Percentiles rank a stretch among this genome's conserved stretches.
Conservation (phyloP, 257 asterid genomes). For the Jasminum sambac region DNA sequence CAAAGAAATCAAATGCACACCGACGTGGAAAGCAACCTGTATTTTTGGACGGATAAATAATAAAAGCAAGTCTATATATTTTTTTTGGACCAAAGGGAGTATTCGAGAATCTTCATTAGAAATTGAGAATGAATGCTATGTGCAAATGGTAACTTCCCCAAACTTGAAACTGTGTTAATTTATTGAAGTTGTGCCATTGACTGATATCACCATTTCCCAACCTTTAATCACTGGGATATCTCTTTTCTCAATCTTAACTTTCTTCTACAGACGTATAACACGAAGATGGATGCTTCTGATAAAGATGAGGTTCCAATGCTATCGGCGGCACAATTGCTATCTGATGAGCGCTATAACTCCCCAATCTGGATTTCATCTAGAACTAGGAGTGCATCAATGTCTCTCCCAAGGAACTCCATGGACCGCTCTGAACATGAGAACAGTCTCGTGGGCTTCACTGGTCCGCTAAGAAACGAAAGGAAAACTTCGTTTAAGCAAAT, state of each 20-base stretch:
- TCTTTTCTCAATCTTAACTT: background rate
- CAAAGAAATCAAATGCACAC: too few species aligned
- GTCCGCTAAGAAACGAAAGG: slow-evolving; percentile 61
- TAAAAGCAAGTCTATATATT: too few species aligned
- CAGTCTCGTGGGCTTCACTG: slow-evolving; percentile 60
- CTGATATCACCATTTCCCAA: background rate
- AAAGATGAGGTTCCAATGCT: slow-evolving; percentile 75
- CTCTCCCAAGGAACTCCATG: slow-evolving; percentile 48
- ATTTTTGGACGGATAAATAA: too few species aligned
- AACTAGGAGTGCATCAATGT: slow-evolving; percentile 75
- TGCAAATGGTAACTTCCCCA: background rate
- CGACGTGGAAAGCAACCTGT: too few species aligned
- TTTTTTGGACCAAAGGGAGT: background rate
- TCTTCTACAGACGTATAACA: background rate
- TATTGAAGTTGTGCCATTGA: background rate
- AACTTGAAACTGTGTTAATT: background rate
- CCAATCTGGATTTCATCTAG: slow-evolving; percentile 40
- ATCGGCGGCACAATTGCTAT: slow-evolving; percentile 43
- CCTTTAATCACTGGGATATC: background rate
- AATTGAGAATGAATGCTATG: background rate
- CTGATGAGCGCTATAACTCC: slow-evolving; percentile 37
- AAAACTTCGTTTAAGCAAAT: slow-evolving; percentile 46
- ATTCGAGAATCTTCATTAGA: background rate
- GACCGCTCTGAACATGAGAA: slow-evolving; percentile 44
- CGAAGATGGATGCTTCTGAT: slow-evolving; percentile 61